phyloP scores from a whole-genome alignment of 139 green algal species.

The Mesostigma viride region DNA sequence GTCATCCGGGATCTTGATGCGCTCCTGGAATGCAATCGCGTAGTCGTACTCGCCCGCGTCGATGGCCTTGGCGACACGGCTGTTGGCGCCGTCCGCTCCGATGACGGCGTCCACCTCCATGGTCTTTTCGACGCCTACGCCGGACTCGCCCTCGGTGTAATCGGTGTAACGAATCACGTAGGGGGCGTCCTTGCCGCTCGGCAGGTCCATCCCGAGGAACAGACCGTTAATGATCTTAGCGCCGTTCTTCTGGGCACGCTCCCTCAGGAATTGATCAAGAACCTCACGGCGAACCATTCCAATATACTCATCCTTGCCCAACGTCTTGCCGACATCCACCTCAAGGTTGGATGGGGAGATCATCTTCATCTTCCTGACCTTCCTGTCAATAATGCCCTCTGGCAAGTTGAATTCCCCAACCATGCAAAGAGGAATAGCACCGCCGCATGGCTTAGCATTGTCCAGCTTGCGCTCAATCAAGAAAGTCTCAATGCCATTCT shows the following conservation, averaged over 20 bases:
- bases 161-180: slow-evolving; percentile 78
- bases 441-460: slow-evolving; percentile 85
- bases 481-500: slow-evolving; percentile 84
- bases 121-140: slow-evolving; percentile 23
- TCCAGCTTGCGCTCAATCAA: slow-evolving; percentile 96
- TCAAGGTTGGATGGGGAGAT: slow-evolving; percentile 96
- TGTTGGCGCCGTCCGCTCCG: slow-evolving; percentile 95
- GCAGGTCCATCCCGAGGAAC: slow-evolving; percentile 65
- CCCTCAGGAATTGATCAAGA: slow-evolving; percentile 81
- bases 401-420: slow-evolving; percentile 87
- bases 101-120: slow-evolving; percentile 94
- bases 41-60: slow-evolving; percentile 97
- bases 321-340: slow-evolving; percentile 95
- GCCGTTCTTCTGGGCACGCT: slow-evolving; percentile 72
- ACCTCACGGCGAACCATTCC: slow-evolving; percentile 80
- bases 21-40: slow-evolving; percentile 96
- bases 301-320: slow-evolving; percentile 96
- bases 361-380: slow-evolving; percentile 99
- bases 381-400: slow-evolving; percentile 38
- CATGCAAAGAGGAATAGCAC: slow-evolving; percentile 92
- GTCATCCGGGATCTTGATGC: slow-evolving; percentile 90
- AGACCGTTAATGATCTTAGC: slow-evolving; percentile 92
- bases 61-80: slow-evolving; percentile 92
- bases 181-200: slow-evolving; percentile 50
- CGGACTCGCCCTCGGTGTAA: slow-evolving; percentile 54